Base-by-base conservation (phyloP, 306 rosid genomes). In the Quercus gilva region DNA sequence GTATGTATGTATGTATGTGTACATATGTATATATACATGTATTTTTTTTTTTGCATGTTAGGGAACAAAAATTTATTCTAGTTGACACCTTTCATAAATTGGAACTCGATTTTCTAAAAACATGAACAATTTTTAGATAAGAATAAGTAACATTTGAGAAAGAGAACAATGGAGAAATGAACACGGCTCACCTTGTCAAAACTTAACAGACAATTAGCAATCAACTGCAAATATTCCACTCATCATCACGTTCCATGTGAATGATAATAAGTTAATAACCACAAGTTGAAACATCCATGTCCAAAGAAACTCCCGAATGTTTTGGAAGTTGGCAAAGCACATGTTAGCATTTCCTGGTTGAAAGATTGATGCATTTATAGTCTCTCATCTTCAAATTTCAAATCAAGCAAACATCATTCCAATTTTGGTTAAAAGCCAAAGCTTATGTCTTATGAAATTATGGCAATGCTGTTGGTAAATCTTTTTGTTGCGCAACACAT, bases 221-320 rank as follows among this genome's bases (percentile, higher is more conserved):
- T 23, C 65, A 76, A 71, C 74, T 71, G 65, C 79, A 35, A 71
- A 8, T 23, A 5, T 73, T 75, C 23, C 65, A 35, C 70, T 56
- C 61, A 49, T 73, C 56, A 72, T 7, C 33, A 33, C 53, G 58
- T 63, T 12, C 76, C 43, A 8, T 75, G 65, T 23, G 56, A 77
- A 29, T 72, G 78, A 64, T 76, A 29, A 29, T 25, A 37, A 73
- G 71, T 71, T 79, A 29, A 41, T 33, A 37, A 73, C 57, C 14
- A 69, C 52, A 41, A 1, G 63, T 74, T 49, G 81, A 78, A 86
- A 86, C 81, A 81, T 83, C 72, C 29, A 25, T 75, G 79, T 86
- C 79, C 69, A 35, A 35, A 58, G 60, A 68, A 11, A 31, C 31
- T 14, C 70, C 41, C 76, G 14, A n/a, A 4, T 71, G 13, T 3